Evolutionary conservation across 2,329 filamentous ascomycete genomes (phyloP).

Genomic region (Beauveria sp.): DNA sequence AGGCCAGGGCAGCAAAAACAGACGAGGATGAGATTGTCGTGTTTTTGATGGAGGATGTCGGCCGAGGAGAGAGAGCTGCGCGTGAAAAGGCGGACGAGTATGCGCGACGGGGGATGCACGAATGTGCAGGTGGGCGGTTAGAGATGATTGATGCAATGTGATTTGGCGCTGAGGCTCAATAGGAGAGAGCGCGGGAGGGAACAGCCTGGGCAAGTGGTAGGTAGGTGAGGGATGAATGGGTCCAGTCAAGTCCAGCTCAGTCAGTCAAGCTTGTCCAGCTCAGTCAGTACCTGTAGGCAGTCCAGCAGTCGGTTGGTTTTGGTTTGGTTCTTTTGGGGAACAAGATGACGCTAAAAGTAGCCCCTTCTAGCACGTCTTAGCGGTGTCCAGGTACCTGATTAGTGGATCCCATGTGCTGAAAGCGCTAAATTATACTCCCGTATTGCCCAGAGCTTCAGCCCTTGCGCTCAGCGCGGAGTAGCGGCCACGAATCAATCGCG

Average conservation of each 20-base stretch:
- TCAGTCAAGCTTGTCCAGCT: no score
- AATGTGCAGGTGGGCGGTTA: conserved; percentile 11
- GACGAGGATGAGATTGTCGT: neutral
- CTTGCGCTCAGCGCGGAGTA: neutral
- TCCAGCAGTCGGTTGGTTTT: neutral
- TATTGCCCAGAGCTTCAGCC: no score
- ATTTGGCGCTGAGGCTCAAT: conserved; percentile 9
- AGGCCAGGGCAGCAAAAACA: neutral
- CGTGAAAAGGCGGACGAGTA: neutral
- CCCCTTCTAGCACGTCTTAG: neutral
- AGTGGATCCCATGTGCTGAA: neutral
- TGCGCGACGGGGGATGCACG: conserved; percentile 5
- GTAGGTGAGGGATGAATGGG: neutral
- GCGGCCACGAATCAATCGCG: conserved; percentile 3
- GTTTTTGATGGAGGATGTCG: neutral
- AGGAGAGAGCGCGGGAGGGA: conserved; percentile 6
- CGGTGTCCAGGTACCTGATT: neutral
- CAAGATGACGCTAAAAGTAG: neutral
- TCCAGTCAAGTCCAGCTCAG: no score
- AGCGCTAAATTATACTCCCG: neutral
- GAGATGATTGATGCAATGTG: conserved; percentile 10
- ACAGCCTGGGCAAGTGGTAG: neutral
- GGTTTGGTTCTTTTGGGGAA: neutral
- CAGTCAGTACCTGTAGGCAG: no score
- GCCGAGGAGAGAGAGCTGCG: neutral